Evolutionary conservation across 2,329 filamentous ascomycete genomes (phyloP), one percentile per base, ranked within the genome.

Genomic region (Thelonectria olida): DNA sequence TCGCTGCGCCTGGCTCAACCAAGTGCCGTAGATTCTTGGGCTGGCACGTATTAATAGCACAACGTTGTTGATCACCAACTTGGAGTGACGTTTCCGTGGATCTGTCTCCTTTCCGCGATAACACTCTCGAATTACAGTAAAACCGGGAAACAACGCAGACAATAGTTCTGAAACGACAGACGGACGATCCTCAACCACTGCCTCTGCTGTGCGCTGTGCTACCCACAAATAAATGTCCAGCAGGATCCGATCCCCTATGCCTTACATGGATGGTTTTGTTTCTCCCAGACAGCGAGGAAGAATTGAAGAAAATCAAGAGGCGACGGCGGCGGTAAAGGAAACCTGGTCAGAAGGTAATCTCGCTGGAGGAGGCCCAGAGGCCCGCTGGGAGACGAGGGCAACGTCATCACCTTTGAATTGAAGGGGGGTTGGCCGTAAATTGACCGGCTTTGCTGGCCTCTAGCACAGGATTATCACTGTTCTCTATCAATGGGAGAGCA

Each of bases 91-190:
- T 44, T 25, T 34, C 15, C 15, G 28, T 47, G 41, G 19, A 44
- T 45, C 39, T 44, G 19, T 45, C 7, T 20, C 41, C 22, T 15
- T n/a, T 19, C n/a, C 45, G 51, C n/a, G n/a, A n/a, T n/a, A n/a
- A n/a, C n/a, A n/a, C n/a, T 60, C 51, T 54, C 49, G 51, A 39
- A 60, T 54, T 17, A 39, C 36, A n/a, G 36, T 7, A 39, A 39
- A 42, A 42, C 19, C 17, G 7, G 20, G 50, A 38, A 60, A 54
- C 22, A 52, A 41, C 38, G 39, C 44, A 28, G 38, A 41, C 44
- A 31, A 41, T 55, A 31, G 25, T 54, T 55, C 58, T 61, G 58
- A 61, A 61, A 61, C 58, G 23, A 51, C 28, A 61, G 19, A 61
- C 52, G 39, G 47, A 52, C 47, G 58, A 17, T 15, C 38, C 23